Evolutionary conservation across 108 stramenopile species (phyloP), one percentile per base, ranked within the genome.

Genomic region (Epipyxis sp.): DNA sequence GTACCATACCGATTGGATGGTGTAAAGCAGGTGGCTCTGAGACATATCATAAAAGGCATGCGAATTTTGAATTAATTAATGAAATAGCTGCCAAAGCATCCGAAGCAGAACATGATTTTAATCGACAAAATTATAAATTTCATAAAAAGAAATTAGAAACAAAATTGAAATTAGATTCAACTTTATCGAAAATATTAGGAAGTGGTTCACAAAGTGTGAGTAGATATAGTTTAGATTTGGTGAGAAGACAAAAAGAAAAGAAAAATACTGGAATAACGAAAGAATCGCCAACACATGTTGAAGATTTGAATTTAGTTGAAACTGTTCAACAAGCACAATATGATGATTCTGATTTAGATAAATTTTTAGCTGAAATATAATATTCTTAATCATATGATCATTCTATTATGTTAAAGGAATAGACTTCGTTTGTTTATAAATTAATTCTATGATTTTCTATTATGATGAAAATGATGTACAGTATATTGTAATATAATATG

Each of bases 1-100:
- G 71, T 43, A 74, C 71, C 20, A 57, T 74, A 30, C 71, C 71
- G 6, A 32, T 74, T 42, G 6, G 43, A 29, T 74, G 71, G 71
- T 74, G 71, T 74, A 10, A 10, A 34, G 50, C 71, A 6, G 71
- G 71, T 27, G 71, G 71, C 3, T 34, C 71, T 10, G 71, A 74
- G 40, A 74, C 71, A 10, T 42, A 74, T 25, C 6, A 25, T 13
- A 37, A 42, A 46, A 74, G 6, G 6, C 32, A 6, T 10, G 43
- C 43, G 10, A 6, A 39, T 42, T 10, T 6, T 13, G 71, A 74
- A 57, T 25, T 74, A 42, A 37, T 43, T 39, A 27, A 74, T 74
- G 71, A 74, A 35, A 54, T 74, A 27, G 40, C 71, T 6, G 25
- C 40, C 50, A 74, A 74, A 74, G 6, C 34, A 32, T 32, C 3